phyloP scores from a whole-genome alignment of 176 grass and related monocot genomes.

The Thinopyrum elongatum region DNA sequence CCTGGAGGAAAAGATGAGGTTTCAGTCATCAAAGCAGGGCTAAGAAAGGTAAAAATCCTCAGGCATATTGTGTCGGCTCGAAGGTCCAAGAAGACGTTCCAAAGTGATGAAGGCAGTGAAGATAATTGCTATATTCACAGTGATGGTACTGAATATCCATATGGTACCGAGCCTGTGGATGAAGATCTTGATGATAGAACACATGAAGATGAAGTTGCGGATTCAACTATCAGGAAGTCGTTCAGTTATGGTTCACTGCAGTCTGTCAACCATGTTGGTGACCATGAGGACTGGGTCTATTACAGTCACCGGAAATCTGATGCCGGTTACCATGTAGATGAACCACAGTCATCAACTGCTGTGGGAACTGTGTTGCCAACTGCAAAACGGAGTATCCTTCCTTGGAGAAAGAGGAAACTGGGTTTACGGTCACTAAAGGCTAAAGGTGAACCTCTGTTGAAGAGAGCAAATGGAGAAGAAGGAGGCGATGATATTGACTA shows the following conservation, averaged over 20 bases:
- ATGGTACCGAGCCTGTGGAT: slow-evolving; percentile 68
- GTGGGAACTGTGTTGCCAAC: slow-evolving; percentile 36
- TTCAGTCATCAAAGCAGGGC: slow-evolving; percentile 85
- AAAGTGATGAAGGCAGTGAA: slow-evolving; percentile 57
- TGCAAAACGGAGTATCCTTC: slow-evolving; percentile 61
- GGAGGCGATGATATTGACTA: slow-evolving; percentile 93
- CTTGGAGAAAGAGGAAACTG: slow-evolving; percentile 63
- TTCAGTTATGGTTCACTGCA: slow-evolving; percentile 94
- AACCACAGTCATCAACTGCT: slow-evolving; percentile 18
- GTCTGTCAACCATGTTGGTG: slow-evolving; percentile 56
- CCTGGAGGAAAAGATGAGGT: slow-evolving; percentile 76
- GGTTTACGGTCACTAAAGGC: slow-evolving; percentile 50
- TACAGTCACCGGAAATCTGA: slow-evolving; percentile 80
- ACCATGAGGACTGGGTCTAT: slow-evolving; percentile 85
- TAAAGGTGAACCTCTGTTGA: slow-evolving; percentile 76
- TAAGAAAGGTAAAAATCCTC: slow-evolving; percentile 92
- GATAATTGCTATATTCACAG: slow-evolving; percentile 63
- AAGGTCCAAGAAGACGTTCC: slow-evolving; percentile 65
- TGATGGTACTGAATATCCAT: slow-evolving; percentile 71
- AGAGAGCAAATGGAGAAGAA: slow-evolving; percentile 70
- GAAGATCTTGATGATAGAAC: slow-evolving; percentile 52
- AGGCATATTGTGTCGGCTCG: slow-evolving; percentile 71
- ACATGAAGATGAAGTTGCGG: slow-evolving; percentile 48
- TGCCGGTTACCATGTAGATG: slow-evolving; percentile 46
- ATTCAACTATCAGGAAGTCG: slow-evolving; percentile 72